A percentile compares a stretch with the other conserved stretches of the same genome.
Evolutionary conservation across 2,329 filamentous ascomycete species (phyloP).

Genomic region (Aureobasidium leucospermi): DNA sequence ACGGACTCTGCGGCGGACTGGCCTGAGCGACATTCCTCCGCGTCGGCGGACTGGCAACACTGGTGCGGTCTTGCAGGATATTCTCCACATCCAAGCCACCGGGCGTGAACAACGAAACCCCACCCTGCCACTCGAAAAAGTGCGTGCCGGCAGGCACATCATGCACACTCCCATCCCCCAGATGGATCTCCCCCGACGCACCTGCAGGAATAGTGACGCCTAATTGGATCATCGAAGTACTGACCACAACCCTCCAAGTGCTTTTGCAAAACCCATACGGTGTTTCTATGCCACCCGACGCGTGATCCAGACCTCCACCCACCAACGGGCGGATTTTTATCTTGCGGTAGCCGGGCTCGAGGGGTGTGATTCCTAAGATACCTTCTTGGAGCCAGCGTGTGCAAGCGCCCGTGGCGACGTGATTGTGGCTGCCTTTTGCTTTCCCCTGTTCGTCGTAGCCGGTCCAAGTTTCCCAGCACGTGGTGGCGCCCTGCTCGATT

Average conservation of each 20-base stretch:
- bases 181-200: background rate
- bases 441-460: background rate
- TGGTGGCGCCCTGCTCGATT: conserved; percentile 5
- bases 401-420: background rate
- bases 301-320: background rate
- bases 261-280: background rate
- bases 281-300: background rate
- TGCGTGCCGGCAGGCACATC: background rate
- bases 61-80: background rate
- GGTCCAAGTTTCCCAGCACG: background rate
- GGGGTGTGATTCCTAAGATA: conserved; percentile 3
- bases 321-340: background rate
- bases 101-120: background rate
- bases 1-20: no score
- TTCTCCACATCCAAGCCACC: background rate
- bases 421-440: conserved; percentile 2
- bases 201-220: background rate
- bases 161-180: background rate
- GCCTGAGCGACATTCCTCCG: no score
- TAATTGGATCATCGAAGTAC: background rate
- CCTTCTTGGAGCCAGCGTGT: conserved; percentile 11
- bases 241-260: background rate
- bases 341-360: conserved; percentile 2
- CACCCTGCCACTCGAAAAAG: conserved; percentile 3
- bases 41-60: background rate